phyloP scores from a whole-genome alignment of 163 green algal species.

The Scenedesmus sp. region DNA sequence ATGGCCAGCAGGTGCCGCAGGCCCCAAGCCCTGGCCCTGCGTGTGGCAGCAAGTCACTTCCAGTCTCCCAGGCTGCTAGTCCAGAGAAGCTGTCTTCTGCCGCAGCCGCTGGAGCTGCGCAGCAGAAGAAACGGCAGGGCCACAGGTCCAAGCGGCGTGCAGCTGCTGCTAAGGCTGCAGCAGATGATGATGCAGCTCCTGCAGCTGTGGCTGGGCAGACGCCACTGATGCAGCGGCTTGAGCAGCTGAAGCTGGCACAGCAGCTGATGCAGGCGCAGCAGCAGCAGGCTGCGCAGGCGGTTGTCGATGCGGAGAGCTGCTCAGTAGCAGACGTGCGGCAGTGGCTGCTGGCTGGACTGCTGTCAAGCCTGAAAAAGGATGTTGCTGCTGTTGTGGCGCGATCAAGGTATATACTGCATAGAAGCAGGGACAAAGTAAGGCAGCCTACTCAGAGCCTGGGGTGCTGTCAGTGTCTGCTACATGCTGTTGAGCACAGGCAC shows the following conservation, averaged over 20 bases:
- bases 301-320: neutral
- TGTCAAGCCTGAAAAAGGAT: slow-evolving; percentile 9
- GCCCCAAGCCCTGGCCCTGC: neutral
- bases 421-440: too few species aligned
- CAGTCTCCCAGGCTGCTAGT: neutral
- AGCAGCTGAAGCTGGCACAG: slow-evolving; percentile 12
- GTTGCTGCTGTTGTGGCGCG: slow-evolving; percentile 15
- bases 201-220: slow-evolving; percentile 13
- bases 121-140: neutral
- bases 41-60: neutral
- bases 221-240: slow-evolving; percentile 36
- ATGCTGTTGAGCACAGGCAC: too few species aligned
- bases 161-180: neutral
- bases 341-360: slow-evolving; percentile 41
- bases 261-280: neutral
- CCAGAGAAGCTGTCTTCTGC: neutral
- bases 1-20: neutral
- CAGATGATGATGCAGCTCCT: neutral
- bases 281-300: neutral
- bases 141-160: neutral
- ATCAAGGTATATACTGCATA: too few species aligned
- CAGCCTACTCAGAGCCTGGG: too few species aligned
- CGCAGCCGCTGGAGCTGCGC: neutral
- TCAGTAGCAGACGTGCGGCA: slow-evolving; percentile 25
- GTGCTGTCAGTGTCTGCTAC: too few species aligned